Evolutionary conservation across 257 asterid species (phyloP).

Genomic region (Echites panduratus): DNA sequence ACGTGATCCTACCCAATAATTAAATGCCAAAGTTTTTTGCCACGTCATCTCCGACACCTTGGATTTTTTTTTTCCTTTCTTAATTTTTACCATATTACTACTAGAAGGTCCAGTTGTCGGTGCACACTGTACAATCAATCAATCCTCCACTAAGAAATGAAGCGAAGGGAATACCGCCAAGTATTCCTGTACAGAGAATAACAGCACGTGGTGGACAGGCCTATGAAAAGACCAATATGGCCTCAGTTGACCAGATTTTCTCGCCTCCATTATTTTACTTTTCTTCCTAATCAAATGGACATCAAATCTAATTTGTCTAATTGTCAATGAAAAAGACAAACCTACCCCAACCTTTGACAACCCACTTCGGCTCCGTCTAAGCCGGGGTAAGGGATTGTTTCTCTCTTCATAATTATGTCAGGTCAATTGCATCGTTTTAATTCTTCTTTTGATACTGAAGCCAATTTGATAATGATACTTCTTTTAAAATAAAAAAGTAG

Average conservation of each 20-base stretch:
- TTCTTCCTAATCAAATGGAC: not conserved
- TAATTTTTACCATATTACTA: not conserved
- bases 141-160: not conserved
- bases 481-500: not conserved
- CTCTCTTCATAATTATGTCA: conserved; percentile 4
- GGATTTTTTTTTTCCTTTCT: not conserved
- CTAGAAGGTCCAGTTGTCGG: conserved; percentile 36
- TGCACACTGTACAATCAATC: conserved; percentile 14
- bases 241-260: conserved; percentile 16
- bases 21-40: conserved; percentile 13
- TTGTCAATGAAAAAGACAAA: conserved; percentile 26
- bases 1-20: conserved; percentile 30
- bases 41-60: conserved; percentile 22
- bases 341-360: conserved; percentile 26
- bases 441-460: no score
- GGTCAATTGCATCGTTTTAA: conserved; percentile 30
- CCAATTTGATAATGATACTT: not conserved
- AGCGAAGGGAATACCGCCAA: not conserved
- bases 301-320: conserved; percentile 22
- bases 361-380: no score
- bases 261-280: not conserved
- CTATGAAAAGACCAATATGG: conserved; percentile 16
- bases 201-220: conserved; percentile 27
- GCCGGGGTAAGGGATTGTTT: not conserved
- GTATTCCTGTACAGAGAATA: conserved; percentile 24